Percentiles rank a stretch among this genome's conserved stretches.
Conservation (phyloP, 768 basidiomycete genomes). For the Sporobolomyces roseus region DNA sequence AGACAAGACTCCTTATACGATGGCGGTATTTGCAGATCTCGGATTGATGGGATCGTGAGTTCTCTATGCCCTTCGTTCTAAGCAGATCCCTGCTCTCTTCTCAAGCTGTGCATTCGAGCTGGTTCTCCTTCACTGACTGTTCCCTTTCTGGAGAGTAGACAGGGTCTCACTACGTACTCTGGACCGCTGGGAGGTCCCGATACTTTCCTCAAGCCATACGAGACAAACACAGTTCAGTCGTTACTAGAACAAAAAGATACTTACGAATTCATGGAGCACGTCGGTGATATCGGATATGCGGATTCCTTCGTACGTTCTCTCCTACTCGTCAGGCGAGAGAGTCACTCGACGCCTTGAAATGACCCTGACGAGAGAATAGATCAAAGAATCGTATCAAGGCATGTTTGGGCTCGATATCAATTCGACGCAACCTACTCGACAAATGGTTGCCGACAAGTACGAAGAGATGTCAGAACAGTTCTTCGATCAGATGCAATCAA, state of each 20-base stretch:
- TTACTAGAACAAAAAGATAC: constrained; percentile 21
- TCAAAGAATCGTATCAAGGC: constrained; percentile 20
- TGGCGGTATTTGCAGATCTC: constrained; percentile 19
- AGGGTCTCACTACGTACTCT: constrained; percentile 31
- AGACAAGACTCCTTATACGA: constrained; percentile 20
- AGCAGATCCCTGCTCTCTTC: no score
- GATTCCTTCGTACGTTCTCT: constrained; percentile 23
- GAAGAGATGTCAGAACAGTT: constrained; percentile 38
- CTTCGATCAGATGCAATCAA: constrained; percentile 36
- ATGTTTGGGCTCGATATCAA: constrained; percentile 4
- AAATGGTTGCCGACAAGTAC: constrained; percentile 26
- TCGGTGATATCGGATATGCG: constrained; percentile 25
- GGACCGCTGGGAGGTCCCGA: constrained; percentile 24
- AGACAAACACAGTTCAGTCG: constrained; percentile 40
- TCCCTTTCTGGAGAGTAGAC: no score
- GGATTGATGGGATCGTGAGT: constrained; percentile 12
- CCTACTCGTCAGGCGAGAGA: no score
- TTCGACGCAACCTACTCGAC: neutral
- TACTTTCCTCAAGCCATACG: constrained; percentile 12
- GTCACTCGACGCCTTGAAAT: no score
- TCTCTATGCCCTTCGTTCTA: neutral
- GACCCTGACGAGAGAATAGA: no score
- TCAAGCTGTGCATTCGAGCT: no score
- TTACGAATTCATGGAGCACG: constrained; percentile 18
- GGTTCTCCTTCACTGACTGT: no score